A percentile compares a stretch with the other conserved stretches of the same genome.
Conservation (phyloP, 1,139 yeast species). For the Yamadazyma kanchanaburiensis region DNA sequence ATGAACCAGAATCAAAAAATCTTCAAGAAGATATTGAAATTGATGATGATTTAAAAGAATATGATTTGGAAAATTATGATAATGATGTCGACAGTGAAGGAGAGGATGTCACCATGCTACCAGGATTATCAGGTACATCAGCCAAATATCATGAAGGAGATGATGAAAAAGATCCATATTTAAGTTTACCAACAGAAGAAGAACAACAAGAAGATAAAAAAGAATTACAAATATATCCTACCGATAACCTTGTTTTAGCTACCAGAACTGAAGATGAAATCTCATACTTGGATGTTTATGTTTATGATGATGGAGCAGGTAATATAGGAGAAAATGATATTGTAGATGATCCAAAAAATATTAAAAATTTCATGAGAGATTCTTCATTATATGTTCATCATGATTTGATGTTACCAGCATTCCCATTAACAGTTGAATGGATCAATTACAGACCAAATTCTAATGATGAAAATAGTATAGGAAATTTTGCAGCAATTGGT, state of each 20-base stretch:
- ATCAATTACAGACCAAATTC: constrained; percentile 64
- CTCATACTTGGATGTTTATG: constrained; percentile 87
- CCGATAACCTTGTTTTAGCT: constrained; percentile 85
- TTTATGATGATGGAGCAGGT: constrained; percentile 92
- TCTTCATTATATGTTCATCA: constrained; percentile 88
- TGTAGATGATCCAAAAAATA: constrained; percentile 58
- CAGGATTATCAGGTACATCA: constrained; percentile 58
- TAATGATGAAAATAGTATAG: constrained; percentile 40
- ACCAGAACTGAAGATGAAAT: constrained; percentile 96
- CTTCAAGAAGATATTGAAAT: constrained; percentile 53
- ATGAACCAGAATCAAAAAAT: constrained; percentile 9
- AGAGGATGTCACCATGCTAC: constrained; percentile 59
- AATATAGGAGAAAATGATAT: constrained; percentile 68
- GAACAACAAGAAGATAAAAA: constrained; percentile 70
- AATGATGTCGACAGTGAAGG: constrained; percentile 52
- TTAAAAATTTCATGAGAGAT: constrained; percentile 68
- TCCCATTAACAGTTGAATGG: constrained; percentile 97
- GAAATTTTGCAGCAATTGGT: constrained; percentile 94
- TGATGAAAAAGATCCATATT: constrained; percentile 70
- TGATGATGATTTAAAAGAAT: constrained; percentile 86
- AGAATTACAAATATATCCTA: constrained; percentile 83
- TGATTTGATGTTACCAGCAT: constrained; percentile 94
- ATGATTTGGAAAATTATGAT: constrained; percentile 82
- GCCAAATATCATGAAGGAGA: constrained; percentile 50
- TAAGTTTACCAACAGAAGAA: constrained; percentile 65